These are phyloP conservation scores for Erythrobasidium hasegawianum DNA, from an alignment of 1,284 basidiomycete genomes.

Conservation along the genomic window DNA sequence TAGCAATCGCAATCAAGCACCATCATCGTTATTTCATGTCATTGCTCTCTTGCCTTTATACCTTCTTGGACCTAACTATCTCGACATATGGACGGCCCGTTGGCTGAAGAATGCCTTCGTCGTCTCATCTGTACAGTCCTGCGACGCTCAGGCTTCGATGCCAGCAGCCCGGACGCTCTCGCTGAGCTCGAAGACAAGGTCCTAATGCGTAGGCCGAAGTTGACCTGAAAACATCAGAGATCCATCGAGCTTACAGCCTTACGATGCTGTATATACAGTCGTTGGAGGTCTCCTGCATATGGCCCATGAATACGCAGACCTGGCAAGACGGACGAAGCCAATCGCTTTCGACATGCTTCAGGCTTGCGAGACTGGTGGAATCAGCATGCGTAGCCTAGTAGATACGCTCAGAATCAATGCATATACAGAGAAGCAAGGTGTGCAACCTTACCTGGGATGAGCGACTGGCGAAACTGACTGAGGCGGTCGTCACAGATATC, in stretches of 20 bases:
- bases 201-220: constrained; percentile 16
- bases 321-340: constrained; percentile 26
- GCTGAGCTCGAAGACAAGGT: constrained; percentile 34
- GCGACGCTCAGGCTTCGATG: constrained; percentile 29
- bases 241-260: neutral
- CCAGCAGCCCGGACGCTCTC: constrained; percentile 25
- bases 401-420: constrained; percentile 7
- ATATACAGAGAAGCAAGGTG: neutral
- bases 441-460: neutral
- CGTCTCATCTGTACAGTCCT: constrained; percentile 29
- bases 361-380: constrained; percentile 19
- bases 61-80: neutral
- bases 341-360: constrained; percentile 20
- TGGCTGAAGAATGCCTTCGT: constrained; percentile 29
- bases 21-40: neutral
- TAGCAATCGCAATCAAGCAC: neutral
- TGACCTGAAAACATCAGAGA: neutral
- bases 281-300: constrained; percentile 30
- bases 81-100: constrained; percentile 16
- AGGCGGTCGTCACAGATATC: neutral
- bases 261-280: constrained; percentile 1
- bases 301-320: constrained; percentile 29
- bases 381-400: constrained; percentile 15
- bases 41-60: neutral
- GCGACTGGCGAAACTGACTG: neutral